Evolutionary conservation across 352 stramenopile species (phyloP).

Genomic region (Elongisporangium undulatum): DNA sequence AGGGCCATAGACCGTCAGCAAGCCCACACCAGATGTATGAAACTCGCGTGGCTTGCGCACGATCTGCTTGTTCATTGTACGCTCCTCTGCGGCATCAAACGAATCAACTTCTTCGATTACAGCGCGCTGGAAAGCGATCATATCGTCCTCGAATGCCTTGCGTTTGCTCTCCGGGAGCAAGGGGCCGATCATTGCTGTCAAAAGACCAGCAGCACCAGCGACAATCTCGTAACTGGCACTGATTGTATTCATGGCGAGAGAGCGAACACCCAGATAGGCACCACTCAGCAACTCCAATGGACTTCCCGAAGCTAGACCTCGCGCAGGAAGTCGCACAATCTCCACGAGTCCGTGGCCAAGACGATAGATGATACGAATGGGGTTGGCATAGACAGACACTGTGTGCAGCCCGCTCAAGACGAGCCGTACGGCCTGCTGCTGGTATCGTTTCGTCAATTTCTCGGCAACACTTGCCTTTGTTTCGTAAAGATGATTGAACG

Average conservation of each 20-base stretch:
- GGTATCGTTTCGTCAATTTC: conserved; percentile 76
- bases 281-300: conserved; percentile 81
- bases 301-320: conserved; percentile 74
- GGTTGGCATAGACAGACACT: conserved; percentile 86
- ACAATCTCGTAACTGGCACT: conserved; percentile 88
- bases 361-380: conserved; percentile 84
- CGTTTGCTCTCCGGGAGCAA: conserved; percentile 68
- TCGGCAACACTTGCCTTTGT: conserved; percentile 66
- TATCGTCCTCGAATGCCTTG: conserved; percentile 79
- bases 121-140: conserved; percentile 80
- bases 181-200: conserved; percentile 65
- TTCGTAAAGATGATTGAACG: conserved; percentile 83
- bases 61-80: conserved; percentile 85
- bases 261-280: conserved; percentile 78
- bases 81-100: conserved; percentile 83
- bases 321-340: conserved; percentile 70
- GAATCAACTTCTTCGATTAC: conserved; percentile 86
- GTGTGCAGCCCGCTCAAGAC: conserved; percentile 82
- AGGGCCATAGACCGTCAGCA: conserved; percentile 80
- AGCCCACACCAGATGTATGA: conserved; percentile 59
- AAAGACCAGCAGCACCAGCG: conserved; percentile 67
- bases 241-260: conserved; percentile 87
- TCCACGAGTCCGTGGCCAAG: conserved; percentile 80
- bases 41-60: conserved; percentile 83
- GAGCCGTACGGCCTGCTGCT: conserved; percentile 82